Conservation (phyloP, 495 filamentous ascomycete genomes). For the Usnea hakonensis region DNA sequence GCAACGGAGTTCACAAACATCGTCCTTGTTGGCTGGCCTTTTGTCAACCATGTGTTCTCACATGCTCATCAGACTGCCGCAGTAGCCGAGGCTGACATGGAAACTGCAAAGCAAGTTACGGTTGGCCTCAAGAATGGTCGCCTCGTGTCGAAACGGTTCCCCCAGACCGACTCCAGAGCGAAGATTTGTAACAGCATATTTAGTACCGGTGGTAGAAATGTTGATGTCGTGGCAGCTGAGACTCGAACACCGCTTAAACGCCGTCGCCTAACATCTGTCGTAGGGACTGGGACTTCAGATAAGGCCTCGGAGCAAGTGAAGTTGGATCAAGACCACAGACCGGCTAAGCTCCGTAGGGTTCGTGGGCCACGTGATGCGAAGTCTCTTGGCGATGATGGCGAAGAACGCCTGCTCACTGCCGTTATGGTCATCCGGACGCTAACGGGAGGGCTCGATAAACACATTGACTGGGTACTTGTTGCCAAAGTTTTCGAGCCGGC, state of each 20-base stretch:
- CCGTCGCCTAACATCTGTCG: constrained; percentile 14
- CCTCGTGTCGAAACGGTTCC: background rate
- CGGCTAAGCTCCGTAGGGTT: constrained; percentile 13
- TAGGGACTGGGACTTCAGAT: background rate
- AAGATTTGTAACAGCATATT: constrained; percentile 1
- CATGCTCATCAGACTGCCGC: constrained; percentile 16
- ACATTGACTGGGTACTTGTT: constrained; percentile 70
- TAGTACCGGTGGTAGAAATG: constrained; percentile 1
- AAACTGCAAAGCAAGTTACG: background rate
- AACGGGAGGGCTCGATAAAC: constrained; percentile 60
- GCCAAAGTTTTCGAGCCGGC: constrained; percentile 51
- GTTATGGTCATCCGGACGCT: constrained; percentile 66
- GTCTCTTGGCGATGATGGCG: constrained; percentile 16
- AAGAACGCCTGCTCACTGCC: constrained; percentile 50
- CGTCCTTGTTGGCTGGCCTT: constrained; percentile 10
- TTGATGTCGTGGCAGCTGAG: constrained; percentile 3
- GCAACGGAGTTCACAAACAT: constrained; percentile 4
- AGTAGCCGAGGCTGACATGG: constrained; percentile 1
- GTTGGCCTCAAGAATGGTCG: constrained; percentile 1
- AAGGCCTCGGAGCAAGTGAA: background rate
- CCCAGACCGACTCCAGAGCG: background rate
- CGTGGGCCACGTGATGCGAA: constrained; percentile 8
- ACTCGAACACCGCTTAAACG: constrained; percentile 8
- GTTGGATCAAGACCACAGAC: background rate
- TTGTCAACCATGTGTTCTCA: constrained; percentile 20